Base-by-base conservation (phyloP, 495 filamentous ascomycete species). In the Daldinia bambusicola region DNA sequence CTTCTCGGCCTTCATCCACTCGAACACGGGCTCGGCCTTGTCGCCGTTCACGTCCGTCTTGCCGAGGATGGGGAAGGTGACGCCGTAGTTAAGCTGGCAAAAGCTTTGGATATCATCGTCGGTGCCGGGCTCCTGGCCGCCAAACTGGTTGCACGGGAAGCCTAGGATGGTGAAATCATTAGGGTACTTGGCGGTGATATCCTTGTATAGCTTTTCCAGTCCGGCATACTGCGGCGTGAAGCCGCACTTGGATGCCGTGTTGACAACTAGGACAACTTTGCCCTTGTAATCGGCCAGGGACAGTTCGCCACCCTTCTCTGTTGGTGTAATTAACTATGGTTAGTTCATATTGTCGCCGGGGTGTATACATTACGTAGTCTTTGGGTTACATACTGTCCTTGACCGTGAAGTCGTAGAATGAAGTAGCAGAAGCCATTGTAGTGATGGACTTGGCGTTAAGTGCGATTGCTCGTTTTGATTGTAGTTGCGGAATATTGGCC, bases 141-240 rank as follows among this genome's bases (percentile, higher is more conserved):
- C 91, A 84, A 99, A 99, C 81, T 99, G 95, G 85, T 98, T 98
- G 89, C 95, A 98, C 61, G 95, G 95, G 84, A 99, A 98, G 72
- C 95, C 95, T 73, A 99, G 85, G 80, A 99, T 88, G 70, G 85
- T 81, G 82, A 99, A 95, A 71, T 92, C 85, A 51, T 93, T 87
- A 37, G 88, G 86, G 83, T 95, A 84, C 64, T 85, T 81, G 52
- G 84, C 84, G 56, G 85, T 87, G 76, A 97, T 76, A 50, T 86
- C 83, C 81, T 98, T 89, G 86, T 98, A 97, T 66, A 99, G 84
- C 65, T 86, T 90, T 85, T 99, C 94, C 36, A 99, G 92, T 14
- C 91, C 93, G 59, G 87, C 88, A 79, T 94, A 98, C 82, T 99
- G 95, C n/a, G 92, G 92, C 9, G 95, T 98, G 88, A 98, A 98